Percentiles rank a stretch among this genome's conserved stretches.
Evolutionary conservation across 2,329 filamentous ascomycete genomes (phyloP).

Genomic region (Aspergillus novofumigatus): DNA sequence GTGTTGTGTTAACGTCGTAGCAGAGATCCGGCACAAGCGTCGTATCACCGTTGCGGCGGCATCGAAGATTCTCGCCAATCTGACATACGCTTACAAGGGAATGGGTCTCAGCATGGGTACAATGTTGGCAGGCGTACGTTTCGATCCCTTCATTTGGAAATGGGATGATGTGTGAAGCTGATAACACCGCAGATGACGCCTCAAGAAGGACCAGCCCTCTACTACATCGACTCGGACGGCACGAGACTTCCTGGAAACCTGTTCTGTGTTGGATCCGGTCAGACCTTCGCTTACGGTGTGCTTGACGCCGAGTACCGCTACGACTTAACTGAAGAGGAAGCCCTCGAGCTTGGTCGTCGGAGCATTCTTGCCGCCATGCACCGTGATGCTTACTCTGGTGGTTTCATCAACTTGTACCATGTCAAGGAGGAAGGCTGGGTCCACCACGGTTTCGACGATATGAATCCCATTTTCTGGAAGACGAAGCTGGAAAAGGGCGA

Average conservation of each 20-base stretch:
- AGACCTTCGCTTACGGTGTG: conserved; percentile 98
- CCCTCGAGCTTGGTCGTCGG: conserved; percentile 81
- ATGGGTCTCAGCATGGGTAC: conserved; percentile 99
- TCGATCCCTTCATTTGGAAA: conserved; percentile 53
- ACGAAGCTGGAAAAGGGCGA: conserved; percentile 98
- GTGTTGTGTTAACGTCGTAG: conserved; percentile 9
- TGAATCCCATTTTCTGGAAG: conserved; percentile 99
- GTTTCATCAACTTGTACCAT: conserved; percentile 97
- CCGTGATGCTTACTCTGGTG: conserved; percentile 96
- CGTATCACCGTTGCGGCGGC: conserved; percentile 96
- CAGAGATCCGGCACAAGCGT: conserved; percentile 92
- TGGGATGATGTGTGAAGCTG: background rate
- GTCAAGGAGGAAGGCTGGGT: conserved; percentile 99
- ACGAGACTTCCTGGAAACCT: conserved; percentile 89
- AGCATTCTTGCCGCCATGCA: conserved; percentile 96
- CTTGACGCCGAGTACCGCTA: conserved; percentile 93
- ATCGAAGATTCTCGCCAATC: conserved; percentile 96
- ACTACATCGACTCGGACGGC: conserved; percentile 98
- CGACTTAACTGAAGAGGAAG: conserved; percentile 80
- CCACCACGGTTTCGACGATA: conserved; percentile 96
- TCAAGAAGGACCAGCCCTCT: conserved; percentile 92
- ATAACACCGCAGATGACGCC: conserved; percentile 44
- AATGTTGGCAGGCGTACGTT: conserved; percentile 95
- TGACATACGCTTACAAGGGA: conserved; percentile 98
- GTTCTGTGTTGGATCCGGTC: conserved; percentile 96